phyloP scores from a whole-genome alignment of 768 basidiomycete species.

The Phylloporus rhodoxanthus region DNA sequence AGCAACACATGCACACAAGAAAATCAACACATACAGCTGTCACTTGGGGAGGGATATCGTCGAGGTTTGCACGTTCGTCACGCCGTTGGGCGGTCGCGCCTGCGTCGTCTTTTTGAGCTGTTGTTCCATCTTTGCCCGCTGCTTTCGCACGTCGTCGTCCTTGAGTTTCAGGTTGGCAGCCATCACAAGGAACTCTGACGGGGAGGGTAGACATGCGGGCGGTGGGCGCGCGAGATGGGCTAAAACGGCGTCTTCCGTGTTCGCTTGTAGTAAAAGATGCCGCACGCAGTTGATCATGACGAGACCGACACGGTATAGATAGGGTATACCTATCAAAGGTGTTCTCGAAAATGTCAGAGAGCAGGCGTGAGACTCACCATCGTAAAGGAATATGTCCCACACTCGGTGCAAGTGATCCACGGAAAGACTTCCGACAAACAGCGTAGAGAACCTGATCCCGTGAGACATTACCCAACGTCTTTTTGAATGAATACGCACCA shows the following conservation, averaged over 20 bases:
- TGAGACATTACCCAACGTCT: neutral
- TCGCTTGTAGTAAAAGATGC: slow-evolving; percentile 49
- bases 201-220: slow-evolving; percentile 46
- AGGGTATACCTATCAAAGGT: slow-evolving; percentile 51
- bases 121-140: slow-evolving; percentile 69
- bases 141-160: slow-evolving; percentile 74
- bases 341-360: neutral
- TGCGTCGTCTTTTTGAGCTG: slow-evolving; percentile 58
- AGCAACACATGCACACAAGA: neutral
- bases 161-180: slow-evolving; percentile 64
- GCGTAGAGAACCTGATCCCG: slow-evolving; percentile 55
- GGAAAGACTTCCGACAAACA: slow-evolving; percentile 67
- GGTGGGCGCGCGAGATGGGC: slow-evolving; percentile 48
- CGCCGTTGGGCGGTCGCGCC: slow-evolving; percentile 28
- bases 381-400: slow-evolving; percentile 80
- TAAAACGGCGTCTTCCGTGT: slow-evolving; percentile 43
- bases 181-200: slow-evolving; percentile 57
- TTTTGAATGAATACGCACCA: slow-evolving; percentile 42
- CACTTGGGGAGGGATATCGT: slow-evolving; percentile 28
- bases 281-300: slow-evolving; percentile 58
- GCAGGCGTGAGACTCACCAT: slow-evolving; percentile 45
- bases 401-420: slow-evolving; percentile 61
- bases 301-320: slow-evolving; percentile 69
- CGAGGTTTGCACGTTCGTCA: slow-evolving; percentile 21
- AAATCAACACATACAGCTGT: neutral